Evolutionary conservation across 2,329 filamentous ascomycete genomes (phyloP).

Genomic region (Harringtonia lauricola): DNA sequence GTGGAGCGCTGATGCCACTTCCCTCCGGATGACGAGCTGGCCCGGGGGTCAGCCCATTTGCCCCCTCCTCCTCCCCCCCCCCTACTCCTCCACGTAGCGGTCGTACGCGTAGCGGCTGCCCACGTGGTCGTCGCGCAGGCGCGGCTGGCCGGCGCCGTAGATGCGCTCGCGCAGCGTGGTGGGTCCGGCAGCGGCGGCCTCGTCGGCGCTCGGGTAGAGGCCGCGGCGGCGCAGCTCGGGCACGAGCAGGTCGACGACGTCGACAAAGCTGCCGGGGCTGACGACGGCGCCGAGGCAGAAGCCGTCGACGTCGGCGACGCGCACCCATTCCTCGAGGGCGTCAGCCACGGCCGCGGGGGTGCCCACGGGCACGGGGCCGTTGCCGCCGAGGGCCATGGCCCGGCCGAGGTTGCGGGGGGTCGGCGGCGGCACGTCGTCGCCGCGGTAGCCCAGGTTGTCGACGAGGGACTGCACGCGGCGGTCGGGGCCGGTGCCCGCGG

Average conservation of each 20-base stretch:
- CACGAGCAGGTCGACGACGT: constrained; percentile 8
- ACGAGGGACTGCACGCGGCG: constrained; percentile 19
- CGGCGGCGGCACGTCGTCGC: neutral
- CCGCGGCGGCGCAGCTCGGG: constrained; percentile 8
- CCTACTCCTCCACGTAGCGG: neutral
- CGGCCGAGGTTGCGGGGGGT: constrained; percentile 8
- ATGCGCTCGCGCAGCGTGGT: constrained; percentile 4
- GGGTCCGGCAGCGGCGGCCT: neutral
- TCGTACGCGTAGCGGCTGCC: constrained; percentile 6
- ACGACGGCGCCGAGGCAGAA: constrained; percentile 41
- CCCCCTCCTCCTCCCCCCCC: too few species aligned
- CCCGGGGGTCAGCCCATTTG: too few species aligned
- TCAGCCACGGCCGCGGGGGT: constrained; percentile 57
- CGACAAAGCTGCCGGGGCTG: constrained; percentile 9
- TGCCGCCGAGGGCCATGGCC: constrained; percentile 9
- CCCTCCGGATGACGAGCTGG: too few species aligned
- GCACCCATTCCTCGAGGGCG: constrained; percentile 53
- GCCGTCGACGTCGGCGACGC: constrained; percentile 59
- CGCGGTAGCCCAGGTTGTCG: neutral
- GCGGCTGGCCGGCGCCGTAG: constrained; percentile 1
- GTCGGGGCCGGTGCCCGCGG: constrained; percentile 27
- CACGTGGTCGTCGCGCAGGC: constrained; percentile 3
- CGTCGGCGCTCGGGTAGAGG: constrained; percentile 1
- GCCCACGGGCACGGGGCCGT: constrained; percentile 35
- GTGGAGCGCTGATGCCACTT: too few species aligned